Evolutionary conservation across 1,284 basidiomycete species (phyloP).

Genomic region (Trametes hirsuta): DNA sequence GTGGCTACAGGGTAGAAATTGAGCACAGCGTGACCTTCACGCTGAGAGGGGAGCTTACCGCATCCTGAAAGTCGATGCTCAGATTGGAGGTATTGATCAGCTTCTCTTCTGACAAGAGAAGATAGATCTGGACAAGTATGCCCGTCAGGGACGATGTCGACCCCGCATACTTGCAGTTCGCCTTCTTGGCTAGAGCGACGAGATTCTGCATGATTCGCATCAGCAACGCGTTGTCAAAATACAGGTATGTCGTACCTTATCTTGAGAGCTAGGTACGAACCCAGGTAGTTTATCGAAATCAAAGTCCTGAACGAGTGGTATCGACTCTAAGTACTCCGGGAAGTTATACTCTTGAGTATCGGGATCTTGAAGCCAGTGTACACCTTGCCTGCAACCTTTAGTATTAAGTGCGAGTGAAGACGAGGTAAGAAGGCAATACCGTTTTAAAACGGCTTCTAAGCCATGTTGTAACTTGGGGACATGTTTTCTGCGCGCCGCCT

Average conservation of each 20-base stretch:
- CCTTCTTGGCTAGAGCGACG: slow-evolving; percentile 58
- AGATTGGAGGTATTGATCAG: slow-evolving; percentile 61
- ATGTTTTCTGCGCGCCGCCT: slow-evolving; percentile 51
- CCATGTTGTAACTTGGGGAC: slow-evolving; percentile 79
- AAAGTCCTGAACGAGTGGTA: slow-evolving; percentile 87
- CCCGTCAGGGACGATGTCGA: slow-evolving; percentile 93
- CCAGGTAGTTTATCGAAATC: slow-evolving; percentile 82
- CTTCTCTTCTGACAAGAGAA: slow-evolving; percentile 72
- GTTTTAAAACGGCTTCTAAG: slow-evolving; percentile 85
- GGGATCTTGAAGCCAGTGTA: slow-evolving; percentile 90
- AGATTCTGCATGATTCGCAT: slow-evolving; percentile 56
- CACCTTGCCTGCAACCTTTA: slow-evolving; percentile 68
- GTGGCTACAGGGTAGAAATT: slow-evolving; percentile 43
- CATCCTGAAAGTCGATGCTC: slow-evolving; percentile 59
- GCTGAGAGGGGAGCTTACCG: slow-evolving; percentile 47
- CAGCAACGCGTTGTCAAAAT: background rate
- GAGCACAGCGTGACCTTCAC: background rate
- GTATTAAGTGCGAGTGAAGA: background rate
- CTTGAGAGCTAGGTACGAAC: slow-evolving; percentile 84
- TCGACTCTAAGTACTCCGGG: slow-evolving; percentile 64
- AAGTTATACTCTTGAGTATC: slow-evolving; percentile 90
- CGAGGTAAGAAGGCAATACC: slow-evolving; percentile 49
- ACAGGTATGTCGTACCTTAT: slow-evolving; percentile 52
- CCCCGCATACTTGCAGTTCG: slow-evolving; percentile 74
- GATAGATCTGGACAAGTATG: slow-evolving; percentile 88